Conservation (phyloP, 805 yeast genomes). For the Candida ficus region DNA sequence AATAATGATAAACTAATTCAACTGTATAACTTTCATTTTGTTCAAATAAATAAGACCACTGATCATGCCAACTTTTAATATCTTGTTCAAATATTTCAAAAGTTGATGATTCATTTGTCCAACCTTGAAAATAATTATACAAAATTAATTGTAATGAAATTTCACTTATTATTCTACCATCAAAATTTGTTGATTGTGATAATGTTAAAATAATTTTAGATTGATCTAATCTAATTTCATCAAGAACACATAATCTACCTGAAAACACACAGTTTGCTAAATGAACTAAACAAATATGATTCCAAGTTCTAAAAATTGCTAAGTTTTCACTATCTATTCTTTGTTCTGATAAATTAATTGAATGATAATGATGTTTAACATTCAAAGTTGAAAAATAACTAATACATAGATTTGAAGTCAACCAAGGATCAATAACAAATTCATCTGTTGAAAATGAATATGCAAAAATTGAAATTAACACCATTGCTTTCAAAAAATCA, state of each 20-base stretch:
- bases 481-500: background rate
- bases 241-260: conserved; percentile 59
- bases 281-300: conserved; percentile 63
- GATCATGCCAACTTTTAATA: conserved; percentile 52
- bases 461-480: background rate
- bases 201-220: conserved; percentile 53
- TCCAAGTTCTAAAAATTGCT: conserved; percentile 60
- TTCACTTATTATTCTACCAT: conserved; percentile 74
- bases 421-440: background rate
- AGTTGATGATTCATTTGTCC: conserved; percentile 8
- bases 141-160: conserved; percentile 54
- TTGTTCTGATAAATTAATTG: background rate
- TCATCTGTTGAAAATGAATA: background rate
- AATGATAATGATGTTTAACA: background rate
- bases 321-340: conserved; percentile 27
- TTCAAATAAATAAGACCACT: conserved; percentile 63
- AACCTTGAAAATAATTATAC: conserved; percentile 48
- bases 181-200: conserved; percentile 65
- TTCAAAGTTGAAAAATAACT: background rate
- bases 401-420: background rate
- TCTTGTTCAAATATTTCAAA: conserved; percentile 39
- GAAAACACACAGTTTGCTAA: conserved; percentile 57
- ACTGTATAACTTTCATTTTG: conserved; percentile 72
- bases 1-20: conserved; percentile 62
- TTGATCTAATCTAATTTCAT: conserved; percentile 50